Base-by-base conservation (phyloP, 23 red algal genomes). In the Gracilaria gracilis region DNA sequence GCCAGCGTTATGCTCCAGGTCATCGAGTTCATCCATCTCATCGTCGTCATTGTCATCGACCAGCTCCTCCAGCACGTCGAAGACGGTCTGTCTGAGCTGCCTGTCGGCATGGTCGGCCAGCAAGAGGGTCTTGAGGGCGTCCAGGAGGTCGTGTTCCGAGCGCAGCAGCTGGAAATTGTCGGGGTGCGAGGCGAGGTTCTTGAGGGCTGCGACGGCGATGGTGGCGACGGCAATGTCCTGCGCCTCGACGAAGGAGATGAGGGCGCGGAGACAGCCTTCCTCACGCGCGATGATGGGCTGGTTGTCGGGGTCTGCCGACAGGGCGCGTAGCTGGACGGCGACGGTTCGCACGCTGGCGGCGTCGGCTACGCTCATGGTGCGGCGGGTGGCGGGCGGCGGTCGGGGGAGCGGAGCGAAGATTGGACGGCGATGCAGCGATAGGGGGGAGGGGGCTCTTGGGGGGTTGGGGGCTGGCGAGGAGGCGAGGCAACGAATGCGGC, bases 241-340 rank as follows among this genome's bases (percentile, higher is more conserved):
- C 14, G 65, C 82, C 38, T 75, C 54, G 57, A 96, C 82, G 79
- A 96, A 96, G 70, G 55, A 57, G n/a, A 76, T 71, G 17, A 96
- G 83, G 17, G 94, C 94, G 76, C 85, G 81, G 35, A 96, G 77
- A 47, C 83, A 96, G 70, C 94, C 94, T n/a, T 96, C 94, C 76
- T 96, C 94, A 0, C 94, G 42, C 11, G 94, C 94, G 71, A 96
- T 96, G 44, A 96, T 96, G 47, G 94, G 94, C 77, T 96, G 94
- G 88, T 96, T 96, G 59, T 96, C 94, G 1, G 69, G 49, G 61
- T 96, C 94, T 29, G 87, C 94, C n/a, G 94, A 92, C 39, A 96
- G 89, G n/a, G 94, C 74, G 44, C 94, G 88, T 37, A 96, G 88
- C 37, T 96, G 94, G 23, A 96, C 94, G 24, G 94, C 94, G 57